Evolutionary conservation across 305 asterid genomes (phyloP), one percentile per base, ranked within the genome.

Genomic region (Fraxinus baroniana): DNA sequence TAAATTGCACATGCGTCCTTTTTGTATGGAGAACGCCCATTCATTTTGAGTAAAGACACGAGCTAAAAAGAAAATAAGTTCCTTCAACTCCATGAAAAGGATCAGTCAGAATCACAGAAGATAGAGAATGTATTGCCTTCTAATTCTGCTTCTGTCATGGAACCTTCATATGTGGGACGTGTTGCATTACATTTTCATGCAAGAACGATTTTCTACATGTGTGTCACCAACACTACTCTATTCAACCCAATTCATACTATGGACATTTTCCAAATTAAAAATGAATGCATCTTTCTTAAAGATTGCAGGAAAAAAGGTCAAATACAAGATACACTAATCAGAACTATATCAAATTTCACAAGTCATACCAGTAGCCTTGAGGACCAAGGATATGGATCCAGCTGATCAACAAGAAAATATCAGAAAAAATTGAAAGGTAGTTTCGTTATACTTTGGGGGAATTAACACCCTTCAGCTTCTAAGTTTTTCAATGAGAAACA

Each of bases 1-100:
- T 17, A 76, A 79, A 49, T 8, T 71, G 49, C 71, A 55, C 44
- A 79, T n/a, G 76, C 71, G 79, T 73, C 70, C 80, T 86, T 83
- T 64, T 74, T 44, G 76, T 62, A n/a, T 33, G 83, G 26, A 79
- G 72, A 77, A 30, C 60, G 24, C 52, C 28, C 57, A 44, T 13
- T 78, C 37, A 82, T 57, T 64, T 60, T 52, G 35, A 28, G 49
- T 28, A 77, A 35, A 71, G 49, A 68, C 79, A 74, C 30, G 15
- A 39, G 49, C 46, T 28, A 18, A 73, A 76, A 80, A 22, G 33
- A 4, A 78, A 8, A 44, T 44, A 41, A 71, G 73, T 77, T 75
- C 24, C 80, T 76, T 73, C 74, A 35, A 46, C 60, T 7, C 30
- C 37, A 39, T 3, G 70, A 22, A 60, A 20, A 39, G 12, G 52